Conservation (phyloP, 805 yeast species). For the Wickerhamomyces alni region DNA sequence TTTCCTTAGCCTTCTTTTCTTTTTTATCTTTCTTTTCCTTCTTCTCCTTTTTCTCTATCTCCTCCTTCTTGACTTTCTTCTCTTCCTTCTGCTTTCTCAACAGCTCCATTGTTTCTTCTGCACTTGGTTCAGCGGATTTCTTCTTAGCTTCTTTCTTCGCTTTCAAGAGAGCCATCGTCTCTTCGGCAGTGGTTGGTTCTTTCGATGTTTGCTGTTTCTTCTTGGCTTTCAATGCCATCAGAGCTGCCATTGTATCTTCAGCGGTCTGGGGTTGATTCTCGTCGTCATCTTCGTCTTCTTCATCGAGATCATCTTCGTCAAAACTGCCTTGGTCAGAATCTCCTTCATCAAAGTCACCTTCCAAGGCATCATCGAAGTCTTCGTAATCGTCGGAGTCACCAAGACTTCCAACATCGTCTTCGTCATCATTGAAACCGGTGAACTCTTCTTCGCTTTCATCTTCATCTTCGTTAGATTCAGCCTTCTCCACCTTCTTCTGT, state of each 20-base stretch:
- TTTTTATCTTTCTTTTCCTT: conserved; percentile 9
- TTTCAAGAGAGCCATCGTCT: conserved; percentile 38
- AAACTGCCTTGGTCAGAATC: background rate
- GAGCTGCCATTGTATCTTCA: conserved; percentile 38
- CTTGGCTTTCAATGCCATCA: conserved; percentile 34
- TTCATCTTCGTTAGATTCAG: conserved; percentile 8
- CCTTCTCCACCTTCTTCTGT: background rate
- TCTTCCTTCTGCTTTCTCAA: conserved; percentile 14
- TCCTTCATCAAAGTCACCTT: conserved; percentile 10
- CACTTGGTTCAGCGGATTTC: conserved; percentile 16
- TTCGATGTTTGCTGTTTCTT: conserved; percentile 10
- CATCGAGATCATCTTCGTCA: background rate
- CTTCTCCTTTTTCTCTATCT: conserved; percentile 15
- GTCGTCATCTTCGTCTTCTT: background rate
- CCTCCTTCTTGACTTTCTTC: conserved; percentile 19
- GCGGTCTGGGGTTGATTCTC: conserved; percentile 17
- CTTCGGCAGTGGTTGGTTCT: conserved; percentile 27
- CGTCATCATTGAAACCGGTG: conserved; percentile 17
- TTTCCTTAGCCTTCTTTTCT: conserved; percentile 7
- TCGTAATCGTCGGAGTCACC: conserved; percentile 25
- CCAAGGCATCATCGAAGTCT: conserved; percentile 17
- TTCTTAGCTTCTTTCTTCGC: conserved; percentile 12
- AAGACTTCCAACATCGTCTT: conserved; percentile 7
- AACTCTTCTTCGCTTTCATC: conserved; percentile 20
- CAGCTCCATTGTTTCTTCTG: conserved; percentile 29